phyloP scores from a whole-genome alignment of 2,329 filamentous ascomycete genomes.

The Fusarium concolor region DNA sequence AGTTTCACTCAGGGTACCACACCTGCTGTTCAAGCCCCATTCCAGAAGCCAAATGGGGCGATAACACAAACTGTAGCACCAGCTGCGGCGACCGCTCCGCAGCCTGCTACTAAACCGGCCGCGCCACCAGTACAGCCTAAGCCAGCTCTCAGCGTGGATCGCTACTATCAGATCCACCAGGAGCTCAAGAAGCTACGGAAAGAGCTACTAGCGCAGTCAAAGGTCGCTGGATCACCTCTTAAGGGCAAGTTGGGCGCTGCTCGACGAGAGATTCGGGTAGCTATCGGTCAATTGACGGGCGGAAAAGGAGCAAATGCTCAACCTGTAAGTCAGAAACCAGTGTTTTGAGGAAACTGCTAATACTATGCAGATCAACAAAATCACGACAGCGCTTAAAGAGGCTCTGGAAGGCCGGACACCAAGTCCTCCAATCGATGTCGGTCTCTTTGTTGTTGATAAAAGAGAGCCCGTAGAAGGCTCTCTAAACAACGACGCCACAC shows the following conservation, averaged over 20 bases:
- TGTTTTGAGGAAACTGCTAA: constrained; percentile 25
- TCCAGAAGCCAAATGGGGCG: constrained; percentile 37
- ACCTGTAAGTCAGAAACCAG: constrained; percentile 49
- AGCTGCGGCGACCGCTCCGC: background rate
- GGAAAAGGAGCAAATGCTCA: constrained; percentile 70
- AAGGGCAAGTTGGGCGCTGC: constrained; percentile 77
- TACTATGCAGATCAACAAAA: constrained; percentile 50
- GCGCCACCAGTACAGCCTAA: constrained; percentile 22
- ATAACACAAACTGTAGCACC: constrained; percentile 9
- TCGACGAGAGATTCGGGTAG: constrained; percentile 76
- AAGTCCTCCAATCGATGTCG: constrained; percentile 65
- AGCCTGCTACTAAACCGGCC: constrained; percentile 19
- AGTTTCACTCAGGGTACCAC: constrained; percentile 36
- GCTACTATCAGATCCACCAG: constrained; percentile 71
- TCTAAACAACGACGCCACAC: constrained; percentile 62
- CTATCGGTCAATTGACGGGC: constrained; percentile 77
- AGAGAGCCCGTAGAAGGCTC: constrained; percentile 62
- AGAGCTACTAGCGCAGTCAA: constrained; percentile 67
- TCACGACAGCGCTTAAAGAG: constrained; percentile 60
- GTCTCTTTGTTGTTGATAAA: constrained; percentile 62
- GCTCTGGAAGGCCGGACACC: constrained; percentile 64
- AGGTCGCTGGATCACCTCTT: constrained; percentile 59
- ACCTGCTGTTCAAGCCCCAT: constrained; percentile 17
- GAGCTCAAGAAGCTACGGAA: constrained; percentile 76
- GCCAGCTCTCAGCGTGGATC: constrained; percentile 49